These are phyloP conservation scores for Penicillium canariense DNA, from an alignment of 495 filamentous ascomycete genomes.

Conservation along the genomic window DNA sequence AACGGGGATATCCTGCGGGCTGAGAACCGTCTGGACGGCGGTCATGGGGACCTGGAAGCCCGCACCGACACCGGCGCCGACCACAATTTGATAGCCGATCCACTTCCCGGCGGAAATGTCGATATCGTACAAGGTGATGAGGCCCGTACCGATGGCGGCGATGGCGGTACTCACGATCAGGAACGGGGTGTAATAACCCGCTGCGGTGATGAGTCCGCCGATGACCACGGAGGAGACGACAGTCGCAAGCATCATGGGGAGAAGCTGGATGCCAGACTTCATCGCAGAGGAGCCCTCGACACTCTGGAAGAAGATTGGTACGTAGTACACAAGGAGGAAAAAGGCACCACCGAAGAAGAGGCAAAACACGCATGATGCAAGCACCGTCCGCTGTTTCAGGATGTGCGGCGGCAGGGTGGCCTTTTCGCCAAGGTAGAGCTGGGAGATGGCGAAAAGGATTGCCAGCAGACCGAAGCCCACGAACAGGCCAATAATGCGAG, in stretches of 20 bases:
- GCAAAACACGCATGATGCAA: slow-evolving; percentile 50
- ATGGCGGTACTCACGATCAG: slow-evolving; percentile 56
- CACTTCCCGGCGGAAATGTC: slow-evolving; percentile 45
- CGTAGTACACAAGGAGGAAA: slow-evolving; percentile 44
- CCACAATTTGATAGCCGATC: slow-evolving; percentile 61
- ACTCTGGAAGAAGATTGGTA: slow-evolving; percentile 51
- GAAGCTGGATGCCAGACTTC: slow-evolving; percentile 53
- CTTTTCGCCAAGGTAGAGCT: slow-evolving; percentile 23
- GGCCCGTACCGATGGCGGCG: slow-evolving; percentile 58
- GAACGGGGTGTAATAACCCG: slow-evolving; percentile 71
- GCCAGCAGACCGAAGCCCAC: slow-evolving; percentile 33
- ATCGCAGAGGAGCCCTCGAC: slow-evolving; percentile 61
- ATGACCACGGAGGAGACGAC: slow-evolving; percentile 31
- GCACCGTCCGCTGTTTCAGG: slow-evolving; percentile 46
- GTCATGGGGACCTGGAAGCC: slow-evolving; percentile 45
- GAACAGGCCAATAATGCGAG: slow-evolving; percentile 35
- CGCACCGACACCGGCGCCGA: slow-evolving; percentile 52
- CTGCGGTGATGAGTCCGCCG: slow-evolving; percentile 53
- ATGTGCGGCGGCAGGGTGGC: slow-evolving; percentile 34
- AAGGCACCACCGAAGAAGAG: slow-evolving; percentile 47
- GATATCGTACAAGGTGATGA: slow-evolving; percentile 56
- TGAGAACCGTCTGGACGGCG: slow-evolving; percentile 30
- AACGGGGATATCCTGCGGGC: slow-evolving; percentile 19
- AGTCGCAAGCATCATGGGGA: slow-evolving; percentile 38
- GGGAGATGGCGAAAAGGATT: slow-evolving; percentile 30